These are phyloP conservation scores for Zygoascus flipseniorum DNA, from an alignment of 805 yeast genomes.

Conservation along the genomic window DNA sequence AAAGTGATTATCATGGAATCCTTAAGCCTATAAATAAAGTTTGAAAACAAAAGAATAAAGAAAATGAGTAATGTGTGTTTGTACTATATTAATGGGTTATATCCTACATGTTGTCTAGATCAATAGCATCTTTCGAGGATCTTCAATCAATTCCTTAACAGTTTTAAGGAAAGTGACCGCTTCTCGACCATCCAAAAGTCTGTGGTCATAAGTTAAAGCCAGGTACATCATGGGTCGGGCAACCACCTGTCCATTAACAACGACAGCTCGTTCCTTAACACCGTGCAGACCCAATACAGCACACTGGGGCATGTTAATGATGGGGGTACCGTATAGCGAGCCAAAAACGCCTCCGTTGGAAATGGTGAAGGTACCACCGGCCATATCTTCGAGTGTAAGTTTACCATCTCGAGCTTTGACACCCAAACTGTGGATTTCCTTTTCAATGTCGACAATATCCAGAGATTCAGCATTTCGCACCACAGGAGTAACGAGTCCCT, in stretches of 20 bases:
- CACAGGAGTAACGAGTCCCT: slow-evolving; percentile 97
- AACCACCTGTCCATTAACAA: slow-evolving; percentile 91
- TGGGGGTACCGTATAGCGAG: slow-evolving; percentile 95
- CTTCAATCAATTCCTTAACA: slow-evolving; percentile 94
- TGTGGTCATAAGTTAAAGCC: slow-evolving; percentile 96
- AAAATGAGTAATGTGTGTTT: neutral
- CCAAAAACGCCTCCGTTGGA: slow-evolving; percentile 99
- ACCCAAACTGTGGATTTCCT: slow-evolving; percentile 75
- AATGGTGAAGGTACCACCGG: slow-evolving; percentile 98
- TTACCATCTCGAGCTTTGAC: slow-evolving; percentile 94
- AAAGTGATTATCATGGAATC: slow-evolving; percentile 25
- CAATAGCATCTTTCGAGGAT: slow-evolving; percentile 95
- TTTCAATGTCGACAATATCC: slow-evolving; percentile 80
- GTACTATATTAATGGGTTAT: neutral
- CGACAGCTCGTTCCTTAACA: slow-evolving; percentile 94
- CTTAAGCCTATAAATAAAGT: slow-evolving; percentile 5
- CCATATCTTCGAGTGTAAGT: slow-evolving; percentile 94
- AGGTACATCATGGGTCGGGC: slow-evolving; percentile 99
- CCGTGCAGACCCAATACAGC: slow-evolving; percentile 98
- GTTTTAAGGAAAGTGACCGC: slow-evolving; percentile 96
- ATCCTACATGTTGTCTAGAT: slow-evolving; percentile 9
- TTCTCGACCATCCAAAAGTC: slow-evolving; percentile 97
- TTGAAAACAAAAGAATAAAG: neutral
- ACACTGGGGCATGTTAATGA: slow-evolving; percentile 96
- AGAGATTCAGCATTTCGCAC: slow-evolving; percentile 94